A percentile compares a stretch with the other conserved stretches of the same genome.
Evolutionary conservation across 371 early-diverging fungal genomes (phyloP).

Genomic region (Rhizomucor pusillus): DNA sequence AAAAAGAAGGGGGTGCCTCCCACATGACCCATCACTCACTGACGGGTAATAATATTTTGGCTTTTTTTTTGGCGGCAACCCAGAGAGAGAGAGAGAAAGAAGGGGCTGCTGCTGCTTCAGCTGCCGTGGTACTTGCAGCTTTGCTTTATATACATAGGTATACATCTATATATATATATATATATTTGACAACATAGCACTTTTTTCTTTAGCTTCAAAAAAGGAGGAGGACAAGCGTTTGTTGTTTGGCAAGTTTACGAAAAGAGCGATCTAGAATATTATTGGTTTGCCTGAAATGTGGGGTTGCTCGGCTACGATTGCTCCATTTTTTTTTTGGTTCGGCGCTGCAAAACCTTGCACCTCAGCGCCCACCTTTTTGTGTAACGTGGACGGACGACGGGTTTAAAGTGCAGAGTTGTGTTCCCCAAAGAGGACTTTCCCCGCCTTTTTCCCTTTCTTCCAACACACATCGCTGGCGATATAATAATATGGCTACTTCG

Average conservation of each 20-base stretch:
- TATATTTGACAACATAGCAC: too few relatives aligned
- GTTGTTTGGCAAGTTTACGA: too few relatives aligned
- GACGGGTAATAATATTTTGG: not conserved
- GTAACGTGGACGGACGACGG: not conserved
- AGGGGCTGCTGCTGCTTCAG: too few relatives aligned
- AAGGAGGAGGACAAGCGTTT: too few relatives aligned
- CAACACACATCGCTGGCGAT: conserved; percentile 25
- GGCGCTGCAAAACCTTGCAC: conserved; percentile 1
- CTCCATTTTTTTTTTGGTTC: not conserved
- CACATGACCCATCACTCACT: not conserved
- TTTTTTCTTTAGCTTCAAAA: too few relatives aligned
- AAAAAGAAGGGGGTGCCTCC: not conserved
- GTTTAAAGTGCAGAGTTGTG: conserved; percentile 4
- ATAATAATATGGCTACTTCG: conserved; percentile 3
- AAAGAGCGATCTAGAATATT: not conserved
- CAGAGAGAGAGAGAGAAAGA: too few relatives aligned
- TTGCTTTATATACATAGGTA: too few relatives aligned
- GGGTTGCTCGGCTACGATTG: not conserved
- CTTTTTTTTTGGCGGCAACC: not conserved
- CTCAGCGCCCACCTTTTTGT: conserved; percentile 2
- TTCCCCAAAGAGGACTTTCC: not conserved
- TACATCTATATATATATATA: too few relatives aligned
- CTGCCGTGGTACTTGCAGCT: too few relatives aligned
- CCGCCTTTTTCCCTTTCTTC: conserved; percentile 7
- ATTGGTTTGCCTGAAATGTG: conserved; percentile 2